phyloP scores from a whole-genome alignment of 257 asterid species.

The Solanum chilense region DNA sequence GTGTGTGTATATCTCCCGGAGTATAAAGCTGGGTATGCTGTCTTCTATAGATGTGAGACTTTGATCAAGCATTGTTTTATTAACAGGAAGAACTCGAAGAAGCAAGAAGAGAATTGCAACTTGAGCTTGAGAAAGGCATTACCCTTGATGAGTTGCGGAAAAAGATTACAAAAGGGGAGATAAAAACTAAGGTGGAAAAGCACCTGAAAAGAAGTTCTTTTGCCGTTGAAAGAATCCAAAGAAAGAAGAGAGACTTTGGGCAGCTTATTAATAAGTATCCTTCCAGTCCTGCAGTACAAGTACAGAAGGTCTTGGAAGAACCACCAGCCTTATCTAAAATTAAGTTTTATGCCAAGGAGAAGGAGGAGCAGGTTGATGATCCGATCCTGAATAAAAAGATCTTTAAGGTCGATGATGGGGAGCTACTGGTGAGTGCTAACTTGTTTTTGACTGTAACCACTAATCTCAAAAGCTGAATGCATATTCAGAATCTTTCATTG shows the following conservation, averaged over 20 bases:
- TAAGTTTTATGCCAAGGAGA: slow-evolving; percentile 36
- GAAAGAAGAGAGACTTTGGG: slow-evolving; percentile 72
- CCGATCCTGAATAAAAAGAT: slow-evolving; percentile 35
- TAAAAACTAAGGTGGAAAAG: slow-evolving; percentile 51
- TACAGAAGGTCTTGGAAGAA: slow-evolving; percentile 28
- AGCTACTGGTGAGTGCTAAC: slow-evolving; percentile 56
- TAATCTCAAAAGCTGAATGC: background rate
- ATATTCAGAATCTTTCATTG: background rate
- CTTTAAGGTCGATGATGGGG: slow-evolving; percentile 52
- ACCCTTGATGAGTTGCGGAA: slow-evolving; percentile 51
- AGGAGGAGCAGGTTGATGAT: slow-evolving; percentile 50
- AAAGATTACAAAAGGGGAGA: slow-evolving; percentile 59
- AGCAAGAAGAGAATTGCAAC: slow-evolving; percentile 77
- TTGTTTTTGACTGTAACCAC: background rate
- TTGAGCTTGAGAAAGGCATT: slow-evolving; percentile 59
- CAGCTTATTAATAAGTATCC: slow-evolving; percentile 49
- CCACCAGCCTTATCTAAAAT: slow-evolving; percentile 45
- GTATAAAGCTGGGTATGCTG: background rate
- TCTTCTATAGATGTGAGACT: background rate
- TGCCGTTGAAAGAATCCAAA: slow-evolving; percentile 48
- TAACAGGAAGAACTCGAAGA: slow-evolving; percentile 82
- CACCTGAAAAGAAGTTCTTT: slow-evolving; percentile 23
- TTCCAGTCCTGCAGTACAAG: slow-evolving; percentile 15
- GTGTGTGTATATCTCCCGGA: background rate
- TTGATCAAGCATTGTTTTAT: slow-evolving; percentile 7